These are phyloP conservation scores for Isabelozyma rhagii DNA, from an alignment of 805 yeast genomes.

Conservation along the genomic window DNA sequence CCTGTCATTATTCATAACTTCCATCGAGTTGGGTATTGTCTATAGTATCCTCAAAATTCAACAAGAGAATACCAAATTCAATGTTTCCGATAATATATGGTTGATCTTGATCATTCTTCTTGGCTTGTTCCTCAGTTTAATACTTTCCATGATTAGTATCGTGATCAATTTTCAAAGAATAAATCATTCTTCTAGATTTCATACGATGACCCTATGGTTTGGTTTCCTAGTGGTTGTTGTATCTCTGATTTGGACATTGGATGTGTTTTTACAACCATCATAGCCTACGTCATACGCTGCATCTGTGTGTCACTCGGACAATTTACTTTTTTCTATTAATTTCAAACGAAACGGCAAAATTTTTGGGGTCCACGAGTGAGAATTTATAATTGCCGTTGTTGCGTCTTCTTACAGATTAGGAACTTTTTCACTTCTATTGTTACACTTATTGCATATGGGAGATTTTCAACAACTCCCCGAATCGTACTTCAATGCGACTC, in stretches of 20 bases:
- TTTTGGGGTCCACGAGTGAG: not conserved
- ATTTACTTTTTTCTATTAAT: too few species aligned
- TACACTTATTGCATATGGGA: not conserved
- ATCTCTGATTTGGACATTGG: not conserved
- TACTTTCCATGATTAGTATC: constrained; percentile 33
- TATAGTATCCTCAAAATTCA: constrained; percentile 25
- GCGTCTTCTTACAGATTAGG: too few species aligned
- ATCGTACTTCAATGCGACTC: not conserved
- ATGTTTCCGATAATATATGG: constrained; percentile 28
- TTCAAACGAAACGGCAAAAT: not conserved
- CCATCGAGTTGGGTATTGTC: constrained; percentile 38
- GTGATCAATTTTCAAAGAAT: constrained; percentile 31
- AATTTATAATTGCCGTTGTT: too few species aligned
- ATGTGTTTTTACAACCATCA: not conserved
- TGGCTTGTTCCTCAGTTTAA: constrained; percentile 30
- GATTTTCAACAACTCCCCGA: not conserved
- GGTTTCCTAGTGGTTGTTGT: constrained; percentile 10
- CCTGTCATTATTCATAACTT: constrained; percentile 34
- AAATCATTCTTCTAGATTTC: constrained; percentile 22
- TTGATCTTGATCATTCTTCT: constrained; percentile 26
- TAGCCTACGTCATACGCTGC: not conserved
- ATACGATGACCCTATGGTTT: constrained; percentile 19
- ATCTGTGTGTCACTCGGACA: not conserved
- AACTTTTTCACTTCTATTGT: not conserved
- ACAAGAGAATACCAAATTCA: constrained; percentile 19